Conservation (phyloP, 441 rosid species). For the Adansonia grandidieri region DNA sequence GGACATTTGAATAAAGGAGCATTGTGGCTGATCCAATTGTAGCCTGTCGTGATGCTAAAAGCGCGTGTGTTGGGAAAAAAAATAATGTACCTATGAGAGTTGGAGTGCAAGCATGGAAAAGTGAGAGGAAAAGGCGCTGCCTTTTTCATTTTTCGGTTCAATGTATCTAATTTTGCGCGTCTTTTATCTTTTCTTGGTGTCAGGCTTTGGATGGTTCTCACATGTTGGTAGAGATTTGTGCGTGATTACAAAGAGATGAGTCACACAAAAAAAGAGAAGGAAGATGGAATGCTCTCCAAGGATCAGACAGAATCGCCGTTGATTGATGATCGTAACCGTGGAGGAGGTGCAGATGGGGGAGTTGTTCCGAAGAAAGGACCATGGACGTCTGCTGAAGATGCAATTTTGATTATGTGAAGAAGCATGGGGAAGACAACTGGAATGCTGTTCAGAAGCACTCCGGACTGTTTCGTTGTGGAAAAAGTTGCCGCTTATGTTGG, state of each 20-base stretch:
- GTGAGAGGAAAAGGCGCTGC: constrained; percentile 26
- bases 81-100: constrained; percentile 27
- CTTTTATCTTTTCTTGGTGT: constrained; percentile 28
- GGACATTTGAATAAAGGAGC: constrained; percentile 20
- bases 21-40: constrained; percentile 25
- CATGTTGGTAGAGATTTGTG: constrained; percentile 43
- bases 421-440: constrained; percentile 99
- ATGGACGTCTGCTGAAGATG: constrained; percentile 95
- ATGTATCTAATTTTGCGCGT: constrained; percentile 31
- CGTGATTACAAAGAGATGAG: constrained; percentile 66
- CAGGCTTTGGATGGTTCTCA: constrained; percentile 53
- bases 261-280: constrained; percentile 56
- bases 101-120: constrained; percentile 34
- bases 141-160: constrained; percentile 15
- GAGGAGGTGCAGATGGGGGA: constrained; percentile 55
- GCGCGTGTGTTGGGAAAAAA: constrained; percentile 22
- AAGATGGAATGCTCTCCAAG: constrained; percentile 55
- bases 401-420: constrained; percentile 86
- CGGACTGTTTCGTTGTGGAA: constrained; percentile 88
- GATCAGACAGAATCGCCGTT: constrained; percentile 57
- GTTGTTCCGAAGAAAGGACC: constrained; percentile 88
- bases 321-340: constrained; percentile 46
- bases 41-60: constrained; percentile 27
- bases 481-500: constrained; percentile 97
- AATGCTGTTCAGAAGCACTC: constrained; percentile 93